A percentile compares a stretch with the other conserved stretches of the same genome.
phyloP scores from a whole-genome alignment of 768 basidiomycete genomes.

The Paxillus rubicundulus region DNA sequence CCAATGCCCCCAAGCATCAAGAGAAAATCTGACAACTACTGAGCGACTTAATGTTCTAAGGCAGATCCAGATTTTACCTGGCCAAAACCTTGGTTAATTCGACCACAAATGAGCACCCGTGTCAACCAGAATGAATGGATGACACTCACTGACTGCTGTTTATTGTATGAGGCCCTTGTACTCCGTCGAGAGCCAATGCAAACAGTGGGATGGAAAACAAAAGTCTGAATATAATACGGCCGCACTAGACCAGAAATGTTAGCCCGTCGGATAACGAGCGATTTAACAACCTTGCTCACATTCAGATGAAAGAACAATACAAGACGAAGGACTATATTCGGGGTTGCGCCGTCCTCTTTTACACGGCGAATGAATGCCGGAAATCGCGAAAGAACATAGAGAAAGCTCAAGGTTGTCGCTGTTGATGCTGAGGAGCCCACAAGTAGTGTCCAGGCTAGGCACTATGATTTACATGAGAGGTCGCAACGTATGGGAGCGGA shows the following conservation, averaged over 20 bases:
- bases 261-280: neutral
- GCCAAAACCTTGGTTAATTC: constrained; percentile 48
- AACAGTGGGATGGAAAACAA: constrained; percentile 69
- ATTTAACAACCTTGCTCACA: constrained; percentile 41
- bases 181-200: constrained; percentile 62
- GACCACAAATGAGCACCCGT: neutral
- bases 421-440: constrained; percentile 66
- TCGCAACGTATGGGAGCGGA: neutral
- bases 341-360: constrained; percentile 70
- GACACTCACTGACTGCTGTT: constrained; percentile 53
- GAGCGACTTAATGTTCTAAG: neutral
- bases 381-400: constrained; percentile 70
- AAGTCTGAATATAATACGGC: constrained; percentile 75
- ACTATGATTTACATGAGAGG: constrained; percentile 39
- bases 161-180: constrained; percentile 49
- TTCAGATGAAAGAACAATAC: constrained; percentile 77
- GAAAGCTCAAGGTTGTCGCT: constrained; percentile 63
- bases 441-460: constrained; percentile 73
- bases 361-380: constrained; percentile 69
- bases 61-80: constrained; percentile 41
- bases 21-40: constrained; percentile 52
- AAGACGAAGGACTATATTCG: constrained; percentile 70
- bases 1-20: constrained; percentile 72
- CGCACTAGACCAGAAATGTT: constrained; percentile 40
- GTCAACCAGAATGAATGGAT: neutral